Conservation (phyloP, 106 monocot genomes). For the Dioscorea zingiberensis region DNA sequence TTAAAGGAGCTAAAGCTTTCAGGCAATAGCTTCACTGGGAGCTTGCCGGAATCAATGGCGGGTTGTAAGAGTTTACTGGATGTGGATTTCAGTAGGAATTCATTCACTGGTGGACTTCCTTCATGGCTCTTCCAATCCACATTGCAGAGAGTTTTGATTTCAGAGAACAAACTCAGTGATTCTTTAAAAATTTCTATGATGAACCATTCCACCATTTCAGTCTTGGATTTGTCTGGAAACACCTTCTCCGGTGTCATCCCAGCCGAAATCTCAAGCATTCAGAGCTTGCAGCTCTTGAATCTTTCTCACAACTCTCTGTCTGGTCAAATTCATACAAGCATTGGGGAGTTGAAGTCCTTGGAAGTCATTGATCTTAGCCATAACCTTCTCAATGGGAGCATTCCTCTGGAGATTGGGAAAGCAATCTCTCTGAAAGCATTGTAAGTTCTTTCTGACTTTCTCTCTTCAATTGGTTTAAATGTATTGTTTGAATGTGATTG, state of each 20-base stretch:
- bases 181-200: slow-evolving; percentile 19
- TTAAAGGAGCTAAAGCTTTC: slow-evolving; percentile 51
- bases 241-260: slow-evolving; percentile 54
- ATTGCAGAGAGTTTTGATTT: slow-evolving; percentile 34
- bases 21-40: slow-evolving; percentile 46
- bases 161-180: slow-evolving; percentile 54
- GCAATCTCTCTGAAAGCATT: slow-evolving; percentile 44
- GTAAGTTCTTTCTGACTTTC: neutral
- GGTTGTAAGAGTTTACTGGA: slow-evolving; percentile 29
- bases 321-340: slow-evolving; percentile 36
- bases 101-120: slow-evolving; percentile 46
- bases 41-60: slow-evolving; percentile 54
- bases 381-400: slow-evolving; percentile 50
- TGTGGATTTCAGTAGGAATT: slow-evolving; percentile 58
- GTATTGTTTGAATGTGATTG: neutral
- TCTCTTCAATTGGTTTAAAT: neutral
- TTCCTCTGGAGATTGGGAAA: slow-evolving; percentile 48
- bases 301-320: slow-evolving; percentile 49
- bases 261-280: slow-evolving; percentile 25
- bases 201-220: slow-evolving; percentile 10
- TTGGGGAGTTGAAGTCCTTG: slow-evolving; percentile 36
- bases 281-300: slow-evolving; percentile 41
- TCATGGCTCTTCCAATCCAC: slow-evolving; percentile 48
- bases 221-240: slow-evolving; percentile 66
- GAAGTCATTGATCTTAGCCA: slow-evolving; percentile 52